Evolutionary conservation across 2,329 filamentous ascomycete species (phyloP).

Genomic region (Massarina eburnea): DNA sequence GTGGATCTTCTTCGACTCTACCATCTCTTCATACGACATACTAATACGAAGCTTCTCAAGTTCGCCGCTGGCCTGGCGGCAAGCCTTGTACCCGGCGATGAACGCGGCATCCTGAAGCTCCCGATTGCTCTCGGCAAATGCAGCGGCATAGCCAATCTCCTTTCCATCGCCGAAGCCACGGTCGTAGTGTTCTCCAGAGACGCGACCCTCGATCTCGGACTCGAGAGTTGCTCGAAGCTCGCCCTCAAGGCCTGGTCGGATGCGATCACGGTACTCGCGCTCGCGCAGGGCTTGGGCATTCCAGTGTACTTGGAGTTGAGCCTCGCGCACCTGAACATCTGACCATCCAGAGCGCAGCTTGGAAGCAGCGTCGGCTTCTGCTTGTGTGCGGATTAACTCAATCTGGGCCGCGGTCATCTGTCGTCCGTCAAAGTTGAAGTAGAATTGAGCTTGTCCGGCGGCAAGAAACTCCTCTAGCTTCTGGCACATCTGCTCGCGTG

Average conservation of each 20-base stretch:
- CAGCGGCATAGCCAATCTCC: background rate
- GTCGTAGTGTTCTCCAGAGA: background rate
- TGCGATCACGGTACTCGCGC: background rate
- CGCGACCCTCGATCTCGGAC: background rate
- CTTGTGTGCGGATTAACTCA: background rate
- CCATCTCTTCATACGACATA: too few relatives aligned
- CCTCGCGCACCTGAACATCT: background rate
- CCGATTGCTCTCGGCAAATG: background rate
- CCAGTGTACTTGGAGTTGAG: background rate
- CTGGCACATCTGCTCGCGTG: background rate
- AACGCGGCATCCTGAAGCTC: background rate
- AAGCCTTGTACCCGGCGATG: background rate
- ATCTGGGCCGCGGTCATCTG: background rate
- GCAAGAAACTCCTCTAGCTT: background rate
- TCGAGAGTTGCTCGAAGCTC: background rate
- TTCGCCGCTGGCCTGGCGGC: background rate
- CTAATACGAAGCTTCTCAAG: background rate
- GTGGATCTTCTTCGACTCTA: too few relatives aligned
- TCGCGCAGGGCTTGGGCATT: background rate
- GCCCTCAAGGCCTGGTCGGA: background rate
- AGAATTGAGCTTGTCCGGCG: background rate
- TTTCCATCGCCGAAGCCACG: conserved; percentile 1
- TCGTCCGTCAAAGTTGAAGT: background rate
- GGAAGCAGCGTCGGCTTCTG: background rate
- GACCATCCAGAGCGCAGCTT: background rate